phyloP scores from a whole-genome alignment of 1,284 basidiomycete species.

The Puccinia horiana region DNA sequence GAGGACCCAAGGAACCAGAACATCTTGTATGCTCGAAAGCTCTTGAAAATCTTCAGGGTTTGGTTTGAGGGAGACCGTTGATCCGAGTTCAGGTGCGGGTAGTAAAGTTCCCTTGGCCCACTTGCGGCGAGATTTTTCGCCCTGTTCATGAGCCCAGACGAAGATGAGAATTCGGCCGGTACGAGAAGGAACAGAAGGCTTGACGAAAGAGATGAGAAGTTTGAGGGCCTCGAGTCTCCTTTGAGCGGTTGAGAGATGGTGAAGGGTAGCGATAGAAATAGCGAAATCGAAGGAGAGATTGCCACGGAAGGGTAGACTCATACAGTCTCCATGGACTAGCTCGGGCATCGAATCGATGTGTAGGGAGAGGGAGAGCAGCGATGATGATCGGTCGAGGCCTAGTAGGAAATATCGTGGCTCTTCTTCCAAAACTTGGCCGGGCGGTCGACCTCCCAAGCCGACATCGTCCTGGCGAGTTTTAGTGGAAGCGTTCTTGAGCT shows the following conservation, averaged over 20 bases:
- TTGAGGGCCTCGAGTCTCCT: constrained; percentile 73
- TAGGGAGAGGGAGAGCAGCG: constrained; percentile 30
- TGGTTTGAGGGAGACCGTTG: not conserved
- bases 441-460: not conserved
- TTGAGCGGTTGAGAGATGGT: constrained; percentile 78
- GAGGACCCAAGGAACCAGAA: constrained; percentile 72
- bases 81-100: constrained; percentile 52
- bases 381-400: constrained; percentile 39
- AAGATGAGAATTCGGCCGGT: constrained; percentile 70
- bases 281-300: constrained; percentile 67
- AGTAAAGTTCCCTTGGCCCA: constrained; percentile 33
- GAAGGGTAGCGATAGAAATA: constrained; percentile 91
- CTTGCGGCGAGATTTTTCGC: constrained; percentile 57
- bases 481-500: not conserved
- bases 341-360: constrained; percentile 35
- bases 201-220: constrained; percentile 52
- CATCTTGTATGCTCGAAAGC: constrained; percentile 62
- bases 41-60: not conserved
- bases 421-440: constrained; percentile 2
- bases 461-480: not conserved
- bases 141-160: constrained; percentile 98
- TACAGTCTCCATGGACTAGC: constrained; percentile 39
- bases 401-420: constrained; percentile 39
- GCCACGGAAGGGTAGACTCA: constrained; percentile 27
- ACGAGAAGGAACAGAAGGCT: constrained; percentile 6